phyloP scores from a whole-genome alignment of 2,329 filamentous ascomycete species.

The Chaetomium strumarium region DNA sequence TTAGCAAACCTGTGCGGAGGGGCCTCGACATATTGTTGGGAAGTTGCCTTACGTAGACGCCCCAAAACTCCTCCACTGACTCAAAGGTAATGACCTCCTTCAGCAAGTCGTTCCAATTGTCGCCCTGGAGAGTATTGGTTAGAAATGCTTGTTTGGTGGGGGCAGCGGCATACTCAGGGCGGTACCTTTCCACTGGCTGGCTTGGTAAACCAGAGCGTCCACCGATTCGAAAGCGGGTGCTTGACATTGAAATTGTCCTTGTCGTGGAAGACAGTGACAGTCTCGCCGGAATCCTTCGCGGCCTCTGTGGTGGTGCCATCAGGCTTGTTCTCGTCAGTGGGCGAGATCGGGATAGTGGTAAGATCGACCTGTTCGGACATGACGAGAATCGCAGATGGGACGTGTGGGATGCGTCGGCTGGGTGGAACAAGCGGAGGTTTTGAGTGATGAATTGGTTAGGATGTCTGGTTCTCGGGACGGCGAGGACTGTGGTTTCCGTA shows the following conservation, averaged over 20 bases:
- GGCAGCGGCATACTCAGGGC: constrained; percentile 22
- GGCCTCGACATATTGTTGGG: background rate
- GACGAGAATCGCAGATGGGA: constrained; percentile 19
- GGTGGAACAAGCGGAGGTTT: constrained; percentile 5
- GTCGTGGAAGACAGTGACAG: constrained; percentile 95
- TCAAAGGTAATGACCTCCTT: constrained; percentile 99
- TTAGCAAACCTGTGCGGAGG: constrained; percentile 3
- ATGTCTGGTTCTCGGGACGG: constrained; percentile 10
- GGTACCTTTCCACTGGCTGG: constrained; percentile 89
- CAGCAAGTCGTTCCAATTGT: constrained; percentile 97
- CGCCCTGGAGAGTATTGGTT: constrained; percentile 56
- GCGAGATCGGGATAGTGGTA: constrained; percentile 62
- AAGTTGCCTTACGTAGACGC: constrained; percentile 75
- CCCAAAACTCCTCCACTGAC: constrained; percentile 99
- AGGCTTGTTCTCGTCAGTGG: constrained; percentile 53
- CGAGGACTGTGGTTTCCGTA: constrained; percentile 11
- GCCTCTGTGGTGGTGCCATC: constrained; percentile 41
- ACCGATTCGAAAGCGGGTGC: constrained; percentile 93
- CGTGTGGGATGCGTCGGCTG: constrained; percentile 2
- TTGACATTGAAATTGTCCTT: constrained; percentile 99
- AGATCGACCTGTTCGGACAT: constrained; percentile 58
- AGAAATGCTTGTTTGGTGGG: background rate
- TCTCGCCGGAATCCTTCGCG: constrained; percentile 49
- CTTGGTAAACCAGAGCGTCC: constrained; percentile 99
- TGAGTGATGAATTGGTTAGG: background rate